Percentiles rank a stretch among this genome's conserved stretches.
Evolutionary conservation across 768 basidiomycete species (phyloP).

Genomic region (Trametes villosa): DNA sequence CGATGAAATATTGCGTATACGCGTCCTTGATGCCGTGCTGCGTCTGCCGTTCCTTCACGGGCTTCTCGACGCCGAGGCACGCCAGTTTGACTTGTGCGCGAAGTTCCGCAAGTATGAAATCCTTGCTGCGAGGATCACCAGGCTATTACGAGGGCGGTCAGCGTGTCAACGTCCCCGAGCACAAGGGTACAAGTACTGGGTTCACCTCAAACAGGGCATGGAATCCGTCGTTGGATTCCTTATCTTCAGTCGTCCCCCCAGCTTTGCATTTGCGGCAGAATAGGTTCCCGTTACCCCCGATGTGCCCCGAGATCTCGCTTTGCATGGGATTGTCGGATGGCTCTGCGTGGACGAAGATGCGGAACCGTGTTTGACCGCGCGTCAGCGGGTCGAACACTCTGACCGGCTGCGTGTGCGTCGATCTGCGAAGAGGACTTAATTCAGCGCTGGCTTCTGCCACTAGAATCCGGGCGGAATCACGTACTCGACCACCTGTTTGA

Average conservation of each 20-base stretch:
- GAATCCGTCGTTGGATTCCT: not conserved
- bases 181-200: not conserved
- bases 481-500: not conserved
- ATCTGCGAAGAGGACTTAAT: too few relatives aligned
- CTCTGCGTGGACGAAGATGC: not conserved
- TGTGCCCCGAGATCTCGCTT: slow-evolving; percentile 35
- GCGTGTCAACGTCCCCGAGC: not conserved
- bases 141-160: not conserved
- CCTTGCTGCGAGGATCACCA: not conserved
- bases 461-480: too few relatives aligned
- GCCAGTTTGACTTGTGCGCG: slow-evolving; percentile 37
- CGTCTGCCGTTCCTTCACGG: slow-evolving; percentile 36
- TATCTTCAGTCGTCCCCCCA: slow-evolving; percentile 9
- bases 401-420: not conserved
- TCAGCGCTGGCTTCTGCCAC: too few relatives aligned
- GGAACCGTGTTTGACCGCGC: not conserved
- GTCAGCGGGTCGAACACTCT: not conserved
- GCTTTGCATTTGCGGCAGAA: slow-evolving; percentile 37
- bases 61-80: slow-evolving; percentile 36
- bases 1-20: slow-evolving; percentile 45
- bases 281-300: slow-evolving; percentile 44
- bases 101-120: not conserved
- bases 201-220: slow-evolving; percentile 8
- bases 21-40: slow-evolving; percentile 44
- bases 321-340: slow-evolving; percentile 31